Percentiles rank a stretch among this genome's conserved stretches.
These are phyloP conservation scores for Arachnopeziza araneosa DNA, from an alignment of 2,329 filamentous ascomycete genomes.

Conservation along the genomic window DNA sequence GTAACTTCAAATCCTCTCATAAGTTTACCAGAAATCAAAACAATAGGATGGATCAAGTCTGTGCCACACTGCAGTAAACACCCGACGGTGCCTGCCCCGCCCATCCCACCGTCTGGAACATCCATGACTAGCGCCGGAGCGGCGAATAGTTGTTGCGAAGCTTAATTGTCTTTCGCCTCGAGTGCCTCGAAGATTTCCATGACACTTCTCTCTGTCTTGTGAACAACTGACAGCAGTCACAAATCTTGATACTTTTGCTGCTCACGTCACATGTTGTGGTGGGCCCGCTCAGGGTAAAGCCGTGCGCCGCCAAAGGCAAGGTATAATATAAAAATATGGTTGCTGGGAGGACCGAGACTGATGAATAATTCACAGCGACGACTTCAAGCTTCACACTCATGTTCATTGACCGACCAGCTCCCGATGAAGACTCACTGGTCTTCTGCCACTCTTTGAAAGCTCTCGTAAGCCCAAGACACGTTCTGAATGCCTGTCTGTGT, in stretches of 20 bases:
- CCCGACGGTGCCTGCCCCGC: background rate
- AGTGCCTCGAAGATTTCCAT: background rate
- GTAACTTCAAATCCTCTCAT: no score
- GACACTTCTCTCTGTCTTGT: background rate
- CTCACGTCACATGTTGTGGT: slow-evolving; percentile 13
- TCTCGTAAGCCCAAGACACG: background rate
- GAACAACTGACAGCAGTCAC: background rate
- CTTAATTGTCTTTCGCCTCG: background rate
- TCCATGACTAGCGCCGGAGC: background rate
- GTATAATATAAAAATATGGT: slow-evolving; percentile 14
- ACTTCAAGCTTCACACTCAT: slow-evolving; percentile 12
- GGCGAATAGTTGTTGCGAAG: background rate
- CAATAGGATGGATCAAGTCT: background rate
- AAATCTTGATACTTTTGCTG: background rate
- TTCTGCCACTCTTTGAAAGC: slow-evolving; percentile 20
- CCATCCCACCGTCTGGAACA: background rate
- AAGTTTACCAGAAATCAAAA: background rate
- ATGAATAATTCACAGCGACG: slow-evolving; percentile 19
- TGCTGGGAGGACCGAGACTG: slow-evolving; percentile 25
- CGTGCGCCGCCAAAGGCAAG: slow-evolving; percentile 19
- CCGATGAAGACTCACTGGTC: slow-evolving; percentile 16
- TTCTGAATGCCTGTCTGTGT: background rate
- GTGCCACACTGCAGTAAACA: background rate
- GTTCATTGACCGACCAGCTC: slow-evolving; percentile 11
- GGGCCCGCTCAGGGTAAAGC: slow-evolving; percentile 24